phyloP scores from a whole-genome alignment of 1,139 yeast species.

The Protomyces lactucae-debilis region DNA sequence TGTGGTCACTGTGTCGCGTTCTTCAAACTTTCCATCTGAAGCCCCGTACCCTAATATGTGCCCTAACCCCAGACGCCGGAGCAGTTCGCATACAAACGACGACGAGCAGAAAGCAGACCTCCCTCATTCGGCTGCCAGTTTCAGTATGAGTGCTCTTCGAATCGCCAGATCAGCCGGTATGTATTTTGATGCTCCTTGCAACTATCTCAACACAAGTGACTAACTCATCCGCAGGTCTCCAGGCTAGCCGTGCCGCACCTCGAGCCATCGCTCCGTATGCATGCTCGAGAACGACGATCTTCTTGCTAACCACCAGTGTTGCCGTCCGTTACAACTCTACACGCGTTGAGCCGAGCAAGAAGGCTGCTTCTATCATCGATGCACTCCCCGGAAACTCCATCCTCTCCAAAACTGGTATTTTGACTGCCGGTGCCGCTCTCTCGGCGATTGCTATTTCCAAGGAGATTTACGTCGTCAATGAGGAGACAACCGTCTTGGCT shows the following conservation, averaged over 20 bases:
- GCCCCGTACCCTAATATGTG: too few species aligned
- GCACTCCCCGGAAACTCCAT: conserved; percentile 89
- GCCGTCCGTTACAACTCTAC: conserved; percentile 35
- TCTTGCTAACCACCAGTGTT: background rate
- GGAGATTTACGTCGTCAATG: conserved; percentile 87
- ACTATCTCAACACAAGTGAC: background rate
- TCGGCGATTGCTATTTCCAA: conserved; percentile 89
- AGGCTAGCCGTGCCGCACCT: background rate
- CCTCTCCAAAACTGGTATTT: conserved; percentile 86
- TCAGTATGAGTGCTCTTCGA: background rate
- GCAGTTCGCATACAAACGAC: background rate
- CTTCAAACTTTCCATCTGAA: too few species aligned
- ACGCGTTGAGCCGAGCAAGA: conserved; percentile 72
- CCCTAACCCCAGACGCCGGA: background rate
- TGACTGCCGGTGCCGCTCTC: conserved; percentile 94
- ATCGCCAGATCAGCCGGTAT: background rate
- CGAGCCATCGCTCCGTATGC: background rate
- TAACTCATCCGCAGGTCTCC: background rate
- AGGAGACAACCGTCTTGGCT: conserved; percentile 79
- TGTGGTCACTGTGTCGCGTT: too few species aligned
- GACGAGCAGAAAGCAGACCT: background rate
- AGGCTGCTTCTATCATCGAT: conserved; percentile 83
- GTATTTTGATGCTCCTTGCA: background rate
- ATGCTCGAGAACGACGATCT: background rate
- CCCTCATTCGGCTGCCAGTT: background rate